Percentiles rank a stretch among this genome's conserved stretches.
These are phyloP conservation scores for Solanum ahanhuiri DNA, from an alignment of 257 asterid genomes.

Conservation along the genomic window DNA sequence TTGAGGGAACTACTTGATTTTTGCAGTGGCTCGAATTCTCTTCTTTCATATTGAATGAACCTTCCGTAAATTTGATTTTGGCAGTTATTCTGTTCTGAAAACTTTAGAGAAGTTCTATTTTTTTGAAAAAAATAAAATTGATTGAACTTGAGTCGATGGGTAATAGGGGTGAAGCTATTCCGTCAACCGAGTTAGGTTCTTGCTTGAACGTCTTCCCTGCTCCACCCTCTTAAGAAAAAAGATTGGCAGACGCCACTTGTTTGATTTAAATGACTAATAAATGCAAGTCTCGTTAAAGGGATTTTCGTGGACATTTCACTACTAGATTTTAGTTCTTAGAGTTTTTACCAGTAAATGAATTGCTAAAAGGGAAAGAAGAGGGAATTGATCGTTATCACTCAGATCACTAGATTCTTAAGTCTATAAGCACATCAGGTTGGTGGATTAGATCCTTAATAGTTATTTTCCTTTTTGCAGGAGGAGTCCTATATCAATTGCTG, in stretches of 20 bases:
- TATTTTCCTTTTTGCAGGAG: slow-evolving; percentile 40
- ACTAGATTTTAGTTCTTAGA: not conserved
- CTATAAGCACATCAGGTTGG: not conserved
- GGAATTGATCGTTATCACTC: not conserved
- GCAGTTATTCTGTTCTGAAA: not conserved
- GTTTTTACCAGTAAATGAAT: not conserved
- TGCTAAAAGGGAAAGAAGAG: not conserved
- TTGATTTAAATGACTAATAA: not conserved
- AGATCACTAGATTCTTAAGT: not conserved
- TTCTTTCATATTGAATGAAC: not conserved
- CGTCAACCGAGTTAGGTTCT: not conserved
- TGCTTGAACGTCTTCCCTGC: not conserved
- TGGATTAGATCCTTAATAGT: not conserved
- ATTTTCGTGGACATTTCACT: not conserved
- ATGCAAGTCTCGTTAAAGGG: not conserved
- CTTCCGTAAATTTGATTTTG: not conserved
- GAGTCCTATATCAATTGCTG: slow-evolving; percentile 87
- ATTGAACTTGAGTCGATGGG: not conserved
- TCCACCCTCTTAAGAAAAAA: not conserved
- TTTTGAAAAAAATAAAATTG: not conserved
- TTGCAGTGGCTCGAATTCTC: not conserved
- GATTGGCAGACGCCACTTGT: not conserved
- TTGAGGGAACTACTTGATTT: not conserved
- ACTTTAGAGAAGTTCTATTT: not conserved
- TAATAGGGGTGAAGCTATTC: not conserved